Percentiles rank a stretch among this genome's conserved stretches.
phyloP scores from a whole-genome alignment of 1,139 yeast genomes.

The Suhomyces bolitotheri region DNA sequence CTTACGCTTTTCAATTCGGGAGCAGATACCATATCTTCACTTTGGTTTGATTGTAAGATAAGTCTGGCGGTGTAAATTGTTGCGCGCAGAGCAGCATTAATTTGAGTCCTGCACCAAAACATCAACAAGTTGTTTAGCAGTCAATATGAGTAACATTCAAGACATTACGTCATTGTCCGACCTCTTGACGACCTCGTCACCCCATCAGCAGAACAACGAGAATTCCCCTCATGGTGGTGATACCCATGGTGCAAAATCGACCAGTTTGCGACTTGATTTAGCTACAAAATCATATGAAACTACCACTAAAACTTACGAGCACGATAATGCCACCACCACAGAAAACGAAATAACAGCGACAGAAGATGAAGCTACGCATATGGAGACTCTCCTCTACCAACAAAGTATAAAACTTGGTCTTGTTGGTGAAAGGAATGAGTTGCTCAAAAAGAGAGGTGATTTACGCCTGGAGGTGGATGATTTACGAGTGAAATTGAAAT shows the following conservation, averaged over 20 bases:
- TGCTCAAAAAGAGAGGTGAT: slow-evolving; percentile 23
- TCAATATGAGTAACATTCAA: slow-evolving; percentile 26
- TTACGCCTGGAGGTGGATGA: slow-evolving; percentile 24
- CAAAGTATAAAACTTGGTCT: slow-evolving; percentile 26
- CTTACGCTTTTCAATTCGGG: slow-evolving; percentile 58
- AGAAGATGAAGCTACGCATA: slow-evolving; percentile 1
- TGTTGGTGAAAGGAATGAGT: slow-evolving; percentile 21
- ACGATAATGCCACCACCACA: neutral
- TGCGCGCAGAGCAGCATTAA: too few species aligned
- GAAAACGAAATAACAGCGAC: neutral
- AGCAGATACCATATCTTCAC: slow-evolving; percentile 56
- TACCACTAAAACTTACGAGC: neutral
- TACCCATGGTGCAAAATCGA: slow-evolving; percentile 1
- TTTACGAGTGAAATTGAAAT: slow-evolving; percentile 19
- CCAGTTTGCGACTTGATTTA: slow-evolving; percentile 11
- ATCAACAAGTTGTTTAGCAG: neutral
- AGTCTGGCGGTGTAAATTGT: too few species aligned
- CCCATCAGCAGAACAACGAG: slow-evolving; percentile 10
- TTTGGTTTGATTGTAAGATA: too few species aligned
- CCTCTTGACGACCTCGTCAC: slow-evolving; percentile 25
- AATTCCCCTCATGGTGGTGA: slow-evolving; percentile 4
- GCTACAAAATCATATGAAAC: slow-evolving; percentile 4
- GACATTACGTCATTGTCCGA: slow-evolving; percentile 32
- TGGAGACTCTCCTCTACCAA: slow-evolving; percentile 12
- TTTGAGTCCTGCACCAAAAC: slow-evolving; percentile 5